Conservation (phyloP, 1,139 yeast species). For the Pichia sp. region DNA sequence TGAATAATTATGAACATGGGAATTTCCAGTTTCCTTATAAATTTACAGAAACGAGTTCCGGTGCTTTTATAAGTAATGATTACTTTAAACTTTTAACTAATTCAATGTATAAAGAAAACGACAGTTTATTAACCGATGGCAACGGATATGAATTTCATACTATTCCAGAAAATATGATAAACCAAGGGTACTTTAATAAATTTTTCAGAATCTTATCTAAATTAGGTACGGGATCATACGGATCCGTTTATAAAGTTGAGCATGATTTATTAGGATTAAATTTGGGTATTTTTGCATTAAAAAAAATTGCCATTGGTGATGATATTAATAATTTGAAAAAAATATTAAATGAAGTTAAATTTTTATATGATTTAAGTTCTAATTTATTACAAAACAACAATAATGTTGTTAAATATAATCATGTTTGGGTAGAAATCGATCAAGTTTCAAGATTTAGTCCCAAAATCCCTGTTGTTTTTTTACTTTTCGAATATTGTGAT, state of each 20-base stretch:
- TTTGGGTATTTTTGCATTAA: slow-evolving; percentile 75
- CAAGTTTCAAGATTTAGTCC: slow-evolving; percentile 52
- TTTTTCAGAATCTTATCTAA: slow-evolving; percentile 51
- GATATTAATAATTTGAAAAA: slow-evolving; percentile 60
- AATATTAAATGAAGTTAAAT: slow-evolving; percentile 71
- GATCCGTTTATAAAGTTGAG: slow-evolving; percentile 76
- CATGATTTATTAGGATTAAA: slow-evolving; percentile 67
- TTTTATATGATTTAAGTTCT: slow-evolving; percentile 41
- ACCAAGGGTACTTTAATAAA: slow-evolving; percentile 66
- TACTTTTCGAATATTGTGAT: slow-evolving; percentile 78
- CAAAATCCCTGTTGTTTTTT: slow-evolving; percentile 72
- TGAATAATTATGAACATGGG: not conserved
- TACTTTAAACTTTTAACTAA: slow-evolving; percentile 26
- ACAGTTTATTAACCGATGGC: slow-evolving; percentile 17
- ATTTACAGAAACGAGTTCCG: slow-evolving; percentile 10
- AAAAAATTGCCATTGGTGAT: slow-evolving; percentile 78
- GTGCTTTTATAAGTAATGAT: slow-evolving; percentile 18
- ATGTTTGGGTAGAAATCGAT: slow-evolving; percentile 85
- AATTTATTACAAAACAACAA: slow-evolving; percentile 19
- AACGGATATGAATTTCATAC: not conserved
- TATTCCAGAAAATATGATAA: slow-evolving; percentile 43
- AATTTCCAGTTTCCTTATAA: not conserved
- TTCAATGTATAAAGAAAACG: slow-evolving; percentile 13
- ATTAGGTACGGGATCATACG: slow-evolving; percentile 79
- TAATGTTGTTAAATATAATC: slow-evolving; percentile 77